phyloP scores from a whole-genome alignment of 2,329 filamentous ascomycete species.

The Aureobasidium uvarum region DNA sequence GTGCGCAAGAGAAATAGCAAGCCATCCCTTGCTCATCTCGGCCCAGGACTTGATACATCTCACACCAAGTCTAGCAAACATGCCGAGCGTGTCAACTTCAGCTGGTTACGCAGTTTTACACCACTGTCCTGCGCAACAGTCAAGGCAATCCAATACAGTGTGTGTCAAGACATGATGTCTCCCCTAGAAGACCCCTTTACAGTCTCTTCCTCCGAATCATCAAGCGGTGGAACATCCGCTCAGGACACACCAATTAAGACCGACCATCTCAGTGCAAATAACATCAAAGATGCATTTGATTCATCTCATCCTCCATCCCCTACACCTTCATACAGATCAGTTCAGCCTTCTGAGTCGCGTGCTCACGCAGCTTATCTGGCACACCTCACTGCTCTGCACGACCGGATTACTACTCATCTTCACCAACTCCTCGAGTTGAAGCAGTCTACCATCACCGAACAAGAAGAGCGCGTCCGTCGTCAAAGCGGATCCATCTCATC shows the following conservation, averaged over 20 bases:
- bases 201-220: background rate
- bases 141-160: constrained; percentile 6
- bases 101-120: constrained; percentile 14
- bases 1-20: background rate
- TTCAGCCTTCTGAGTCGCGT: constrained; percentile 25
- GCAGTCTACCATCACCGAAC: constrained; percentile 26
- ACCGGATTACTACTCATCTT: constrained; percentile 40
- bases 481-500: background rate
- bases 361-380: constrained; percentile 8
- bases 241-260: background rate
- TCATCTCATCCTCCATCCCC: background rate
- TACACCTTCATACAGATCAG: background rate
- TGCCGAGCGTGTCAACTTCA: constrained; percentile 11
- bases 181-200: constrained; percentile 9
- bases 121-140: constrained; percentile 11
- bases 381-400: constrained; percentile 34
- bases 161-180: constrained; percentile 5
- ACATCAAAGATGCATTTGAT: background rate
- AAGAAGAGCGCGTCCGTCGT: constrained; percentile 27
- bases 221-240: background rate
- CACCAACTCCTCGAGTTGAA: constrained; percentile 36
- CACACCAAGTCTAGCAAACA: background rate
- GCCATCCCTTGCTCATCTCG: constrained; percentile 4
- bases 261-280: background rate
- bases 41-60: background rate